Conservation (phyloP, 345 rosid genomes). For the Bruguiera parviflora region DNA sequence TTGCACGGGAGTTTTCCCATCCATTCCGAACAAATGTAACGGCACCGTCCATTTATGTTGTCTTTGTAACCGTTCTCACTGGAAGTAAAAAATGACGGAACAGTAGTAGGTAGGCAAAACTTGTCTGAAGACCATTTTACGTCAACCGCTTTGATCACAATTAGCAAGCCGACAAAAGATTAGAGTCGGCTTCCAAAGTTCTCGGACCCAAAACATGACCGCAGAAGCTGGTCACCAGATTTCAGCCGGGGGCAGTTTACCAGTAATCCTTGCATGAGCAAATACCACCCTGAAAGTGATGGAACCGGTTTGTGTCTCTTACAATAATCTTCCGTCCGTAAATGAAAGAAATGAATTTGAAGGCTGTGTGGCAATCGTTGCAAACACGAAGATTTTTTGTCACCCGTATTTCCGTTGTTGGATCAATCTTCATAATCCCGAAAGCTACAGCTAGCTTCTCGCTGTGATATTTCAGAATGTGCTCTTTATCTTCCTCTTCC, state of each 20-base stretch:
- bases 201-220: not conserved
- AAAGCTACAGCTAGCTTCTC: slow-evolving; percentile 59
- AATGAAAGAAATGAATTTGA: slow-evolving; percentile 38
- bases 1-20: not conserved
- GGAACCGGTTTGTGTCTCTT: slow-evolving; percentile 47
- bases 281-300: slow-evolving; percentile 39
- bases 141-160: no score
- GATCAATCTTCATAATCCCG: slow-evolving; percentile 38
- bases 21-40: no score
- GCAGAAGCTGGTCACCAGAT: not conserved
- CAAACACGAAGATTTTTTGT: slow-evolving; percentile 52
- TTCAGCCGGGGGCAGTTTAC: slow-evolving; percentile 12
- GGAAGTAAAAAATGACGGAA: no score
- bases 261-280: slow-evolving; percentile 49
- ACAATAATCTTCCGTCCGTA: slow-evolving; percentile 36
- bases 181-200: not conserved
- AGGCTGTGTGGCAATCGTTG: slow-evolving; percentile 45
- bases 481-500: slow-evolving; percentile 59
- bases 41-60: no score
- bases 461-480: slow-evolving; percentile 43
- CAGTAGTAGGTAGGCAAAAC: no score
- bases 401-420: slow-evolving; percentile 28
- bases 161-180: not conserved
- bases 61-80: no score
- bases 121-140: no score